Base-by-base conservation (phyloP, 768 basidiomycete genomes). In the Suillus luteus region DNA sequence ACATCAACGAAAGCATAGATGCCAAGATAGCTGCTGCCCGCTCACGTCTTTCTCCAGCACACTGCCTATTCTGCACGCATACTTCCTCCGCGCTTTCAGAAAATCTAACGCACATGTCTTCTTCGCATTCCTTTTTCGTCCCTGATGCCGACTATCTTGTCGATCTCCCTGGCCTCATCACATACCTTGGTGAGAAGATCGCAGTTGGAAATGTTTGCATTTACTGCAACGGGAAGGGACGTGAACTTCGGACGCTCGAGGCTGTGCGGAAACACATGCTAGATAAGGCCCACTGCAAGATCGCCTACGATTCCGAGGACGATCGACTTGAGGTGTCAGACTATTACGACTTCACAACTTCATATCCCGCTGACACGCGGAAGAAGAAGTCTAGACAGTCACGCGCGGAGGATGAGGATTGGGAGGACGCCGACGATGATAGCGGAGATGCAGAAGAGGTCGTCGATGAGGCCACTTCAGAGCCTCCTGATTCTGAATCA, bases 211-310 rank as follows among this genome's bases (percentile, higher is more conserved):
- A 97, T 78, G 82, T 94, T 8, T 99, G 97, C 80, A 85, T 99
- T 33, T 94, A 82, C 77, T 99, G 97, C 78, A 92, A 91, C 70
- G 90, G 88, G 40, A 87, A 83, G 65, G 86, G 93, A 49, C 80
- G 87, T 65, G 95, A 94, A 70, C 95, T 95, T 76, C 85, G 88
- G 63, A 89, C 86, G 17, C 72, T 96, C 60, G 90, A 94, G 4
- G 96, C 96, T 0, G 95, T 93, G 5, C 82, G 95, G 68, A 93
- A 92, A 71, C 97, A 99, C 74, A 99, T 99, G 97, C 65, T 86
- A 46, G 96, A 96, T 81, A 99, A 99, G 79, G 84, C 86, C 63
- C 97, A 99, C 72, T 98, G 96, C 83, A 98, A 97, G 78, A 87
- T 99, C 67, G 91, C 93, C 0, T 99, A 96, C 75, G 93, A 95